Conservation (phyloP, 768 basidiomycete species). For the Trametes sanguinea region DNA sequence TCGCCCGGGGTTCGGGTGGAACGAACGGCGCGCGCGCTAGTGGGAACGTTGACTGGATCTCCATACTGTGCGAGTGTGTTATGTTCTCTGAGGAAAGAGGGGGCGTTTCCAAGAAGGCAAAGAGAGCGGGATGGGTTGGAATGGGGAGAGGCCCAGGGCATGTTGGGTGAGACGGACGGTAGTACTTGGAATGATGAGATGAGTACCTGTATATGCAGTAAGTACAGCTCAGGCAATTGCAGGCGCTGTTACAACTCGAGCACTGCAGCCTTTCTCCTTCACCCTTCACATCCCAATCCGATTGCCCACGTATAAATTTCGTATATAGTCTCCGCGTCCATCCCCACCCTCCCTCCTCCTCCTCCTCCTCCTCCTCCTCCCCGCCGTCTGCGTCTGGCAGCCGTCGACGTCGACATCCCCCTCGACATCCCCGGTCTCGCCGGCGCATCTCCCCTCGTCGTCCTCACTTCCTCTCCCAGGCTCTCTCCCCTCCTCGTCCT, state of each 20-base stretch:
- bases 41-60: background rate
- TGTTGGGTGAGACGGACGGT: background rate
- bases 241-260: too few relatives aligned
- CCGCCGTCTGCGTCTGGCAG: slow-evolving; percentile 23
- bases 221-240: background rate
- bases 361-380: background rate
- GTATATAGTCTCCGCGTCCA: background rate
- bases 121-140: background rate
- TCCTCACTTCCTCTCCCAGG: slow-evolving; percentile 12
- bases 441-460: slow-evolving; percentile 13
- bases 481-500: slow-evolving; percentile 1
- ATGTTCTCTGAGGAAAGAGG: slow-evolving; percentile 8
- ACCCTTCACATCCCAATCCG: slow-evolving; percentile 32
- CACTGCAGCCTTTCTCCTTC: slow-evolving; percentile 4
- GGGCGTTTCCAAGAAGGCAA: background rate
- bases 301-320: slow-evolving; percentile 32
- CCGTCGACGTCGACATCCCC: slow-evolving; percentile 27
- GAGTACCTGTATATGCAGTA: background rate
- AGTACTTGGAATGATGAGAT: background rate
- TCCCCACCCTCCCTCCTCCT: slow-evolving; percentile 3
- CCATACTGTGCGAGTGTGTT: background rate
- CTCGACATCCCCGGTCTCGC: slow-evolving; percentile 16
- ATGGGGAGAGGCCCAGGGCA: background rate
- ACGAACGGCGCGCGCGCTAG: background rate
- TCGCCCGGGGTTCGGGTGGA: background rate